phyloP scores from a whole-genome alignment of 2,329 filamentous ascomycete species.

The Xylaria sp. region DNA sequence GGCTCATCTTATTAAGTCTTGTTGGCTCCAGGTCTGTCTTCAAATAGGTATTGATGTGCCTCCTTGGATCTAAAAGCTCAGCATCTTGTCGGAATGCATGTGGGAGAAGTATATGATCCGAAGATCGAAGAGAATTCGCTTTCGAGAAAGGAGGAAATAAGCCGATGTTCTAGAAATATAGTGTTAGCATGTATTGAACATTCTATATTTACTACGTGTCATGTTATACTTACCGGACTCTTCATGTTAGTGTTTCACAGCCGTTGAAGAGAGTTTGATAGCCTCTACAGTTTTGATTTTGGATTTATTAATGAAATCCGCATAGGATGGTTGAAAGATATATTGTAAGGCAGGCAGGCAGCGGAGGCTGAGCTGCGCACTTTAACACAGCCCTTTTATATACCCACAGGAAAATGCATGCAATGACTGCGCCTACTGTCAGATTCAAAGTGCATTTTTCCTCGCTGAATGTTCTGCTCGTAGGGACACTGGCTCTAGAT shows the following conservation, averaged over 20 bases:
- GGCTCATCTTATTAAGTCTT: slow-evolving; percentile 35
- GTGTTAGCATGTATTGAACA: neutral
- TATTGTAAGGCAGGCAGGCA: too few relatives aligned
- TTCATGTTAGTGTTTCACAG: neutral
- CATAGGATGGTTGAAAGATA: too few relatives aligned
- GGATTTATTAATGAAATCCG: too few relatives aligned
- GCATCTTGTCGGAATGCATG: slow-evolving; percentile 6
- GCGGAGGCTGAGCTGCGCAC: too few relatives aligned
- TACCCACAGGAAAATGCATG: too few relatives aligned
- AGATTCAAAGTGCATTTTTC: too few relatives aligned
- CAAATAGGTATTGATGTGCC: slow-evolving; percentile 13
- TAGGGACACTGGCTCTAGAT: too few relatives aligned
- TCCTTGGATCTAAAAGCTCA: neutral
- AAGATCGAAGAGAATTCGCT: slow-evolving; percentile 10
- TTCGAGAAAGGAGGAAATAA: slow-evolving; percentile 15
- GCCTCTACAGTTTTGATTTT: too few relatives aligned
- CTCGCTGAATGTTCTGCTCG: too few relatives aligned
- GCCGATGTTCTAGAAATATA: neutral
- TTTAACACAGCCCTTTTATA: too few relatives aligned
- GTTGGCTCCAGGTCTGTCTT: slow-evolving; percentile 33
- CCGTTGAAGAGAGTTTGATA: neutral
- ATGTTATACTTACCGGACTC: neutral
- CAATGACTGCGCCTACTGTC: too few relatives aligned
- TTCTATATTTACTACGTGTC: neutral
- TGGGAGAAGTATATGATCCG: neutral